These are phyloP conservation scores for Pseudogymnoascus sp. DNA, from an alignment of 2,329 filamentous ascomycete genomes.

Conservation along the genomic window DNA sequence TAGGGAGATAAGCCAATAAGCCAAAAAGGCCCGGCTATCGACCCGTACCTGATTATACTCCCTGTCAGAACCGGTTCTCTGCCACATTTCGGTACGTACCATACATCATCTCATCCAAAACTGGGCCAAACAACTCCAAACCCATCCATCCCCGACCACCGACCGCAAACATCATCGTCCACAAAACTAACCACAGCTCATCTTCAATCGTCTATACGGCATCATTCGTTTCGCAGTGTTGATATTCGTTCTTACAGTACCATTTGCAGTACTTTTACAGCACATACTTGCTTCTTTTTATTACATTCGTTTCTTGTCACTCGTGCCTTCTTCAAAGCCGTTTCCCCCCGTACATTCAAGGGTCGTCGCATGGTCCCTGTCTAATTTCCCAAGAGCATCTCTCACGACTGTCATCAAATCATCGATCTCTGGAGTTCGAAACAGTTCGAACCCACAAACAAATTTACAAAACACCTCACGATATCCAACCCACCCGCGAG, in stretches of 20 bases:
- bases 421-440: neutral
- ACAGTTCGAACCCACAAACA: neutral
- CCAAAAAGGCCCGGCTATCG: neutral
- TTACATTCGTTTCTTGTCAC: neutral
- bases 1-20: neutral
- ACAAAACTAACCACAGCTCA: neutral
- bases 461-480: neutral
- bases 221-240: slow-evolving; percentile 8
- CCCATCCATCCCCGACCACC: slow-evolving; percentile 1
- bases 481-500: neutral
- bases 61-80: neutral
- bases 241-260: slow-evolving; percentile 6
- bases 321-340: slow-evolving; percentile 3
- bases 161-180: slow-evolving; percentile 4
- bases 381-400: slow-evolving; percentile 3
- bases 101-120: slow-evolving; percentile 2
- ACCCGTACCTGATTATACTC: slow-evolving; percentile 8
- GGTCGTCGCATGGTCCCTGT: slow-evolving; percentile 3
- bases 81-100: slow-evolving; percentile 1
- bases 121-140: slow-evolving; percentile 8
- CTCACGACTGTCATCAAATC: neutral
- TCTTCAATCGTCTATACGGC: slow-evolving; percentile 3
- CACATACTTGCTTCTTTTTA: neutral
- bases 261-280: slow-evolving; percentile 6
- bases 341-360: neutral